Base-by-base conservation (phyloP, 768 basidiomycete species). In the Tylopilus cervinicoccineus region DNA sequence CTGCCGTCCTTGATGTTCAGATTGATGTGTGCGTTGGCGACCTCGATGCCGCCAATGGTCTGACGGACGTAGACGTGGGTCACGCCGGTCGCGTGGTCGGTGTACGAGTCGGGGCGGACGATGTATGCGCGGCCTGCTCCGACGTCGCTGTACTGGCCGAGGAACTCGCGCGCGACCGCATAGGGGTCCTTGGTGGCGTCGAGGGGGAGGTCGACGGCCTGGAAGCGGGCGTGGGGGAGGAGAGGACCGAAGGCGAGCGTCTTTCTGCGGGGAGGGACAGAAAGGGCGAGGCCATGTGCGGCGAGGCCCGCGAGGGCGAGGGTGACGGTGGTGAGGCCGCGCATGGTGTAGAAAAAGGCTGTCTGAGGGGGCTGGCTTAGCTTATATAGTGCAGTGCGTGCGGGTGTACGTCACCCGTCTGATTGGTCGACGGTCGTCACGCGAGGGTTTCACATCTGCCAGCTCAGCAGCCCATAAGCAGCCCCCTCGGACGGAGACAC, bases 21-120 rank as follows among this genome's bases (percentile, higher is more conserved):
- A 66, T 97, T 97, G 73, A 96, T 80, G 68, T 96, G 87, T 24
- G 88, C 90, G 59, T 96, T 91, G 11, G 79, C 77, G 14, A 99
- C 91, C 62, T 95, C 90, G 38, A 95, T 72, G 13, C 91, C 93
- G 48, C 88, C 83, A 59, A 93, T 70, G 49, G 88, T 53, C 71
- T 99, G 94, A 56, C 85, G 79, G 52, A 86, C 83, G 64, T 94
- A 95, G 57, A 93, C 76, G 69, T 97, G 93, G 24, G 90, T 86
- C 43, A 96, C 76, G n/a, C 87, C 88, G 3, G 89, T 93, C 51
- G 78, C 80, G 50, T 72, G 69, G 71, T 97, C 94, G 39, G 88
- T 91, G 68, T 95, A 94, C 13, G 88, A 90, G 70, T 92, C 88
- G 47, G 81, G 72, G 47, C 90, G 83, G 54, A 93, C 78, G 62